Conservation (phyloP, 73 alveolate genomes). For the Tetrahymena elliotti region DNA sequence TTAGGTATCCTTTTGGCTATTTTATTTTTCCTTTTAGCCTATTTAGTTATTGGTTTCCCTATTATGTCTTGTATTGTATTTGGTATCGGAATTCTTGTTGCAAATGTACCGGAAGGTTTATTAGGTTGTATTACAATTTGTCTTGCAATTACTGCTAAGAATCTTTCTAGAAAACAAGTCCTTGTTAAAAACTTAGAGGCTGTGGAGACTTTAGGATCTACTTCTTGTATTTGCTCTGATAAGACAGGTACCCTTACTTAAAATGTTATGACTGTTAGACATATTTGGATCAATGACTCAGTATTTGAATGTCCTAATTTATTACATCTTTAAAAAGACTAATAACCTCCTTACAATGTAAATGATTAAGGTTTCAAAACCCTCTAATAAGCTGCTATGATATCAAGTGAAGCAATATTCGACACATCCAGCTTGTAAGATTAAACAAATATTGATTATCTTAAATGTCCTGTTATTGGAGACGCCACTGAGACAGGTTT, state of each 20-base stretch:
- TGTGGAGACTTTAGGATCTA: constrained; percentile 93
- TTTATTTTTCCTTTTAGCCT: constrained; percentile 74
- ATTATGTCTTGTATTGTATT: constrained; percentile 72
- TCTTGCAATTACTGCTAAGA: constrained; percentile 90
- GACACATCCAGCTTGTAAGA: constrained; percentile 12
- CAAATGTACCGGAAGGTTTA: constrained; percentile 96
- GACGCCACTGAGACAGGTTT: constrained; percentile 90
- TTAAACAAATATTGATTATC: constrained; percentile 6
- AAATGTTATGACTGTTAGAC: constrained; percentile 68
- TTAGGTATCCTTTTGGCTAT: constrained; percentile 82
- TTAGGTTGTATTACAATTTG: constrained; percentile 87
- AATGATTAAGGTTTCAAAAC: constrained; percentile 20
- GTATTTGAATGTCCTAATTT: constrained; percentile 69
- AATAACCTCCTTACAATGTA: constrained; percentile 37
- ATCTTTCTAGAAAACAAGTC: constrained; percentile 78
- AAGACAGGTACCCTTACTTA: constrained; percentile 90
- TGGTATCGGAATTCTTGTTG: constrained; percentile 93
- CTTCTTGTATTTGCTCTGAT: constrained; percentile 92
- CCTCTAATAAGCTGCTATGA: constrained; percentile 37
- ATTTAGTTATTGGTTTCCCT: constrained; percentile 69
- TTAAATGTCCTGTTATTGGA: constrained; percentile 53
- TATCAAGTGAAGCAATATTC: constrained; percentile 38
- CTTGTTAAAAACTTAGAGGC: constrained; percentile 89
- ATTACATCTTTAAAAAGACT: constrained; percentile 45
- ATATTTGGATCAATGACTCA: constrained; percentile 77